phyloP scores from a whole-genome alignment of 2,329 filamentous ascomycete genomes.

The Penicillium decumbens region DNA sequence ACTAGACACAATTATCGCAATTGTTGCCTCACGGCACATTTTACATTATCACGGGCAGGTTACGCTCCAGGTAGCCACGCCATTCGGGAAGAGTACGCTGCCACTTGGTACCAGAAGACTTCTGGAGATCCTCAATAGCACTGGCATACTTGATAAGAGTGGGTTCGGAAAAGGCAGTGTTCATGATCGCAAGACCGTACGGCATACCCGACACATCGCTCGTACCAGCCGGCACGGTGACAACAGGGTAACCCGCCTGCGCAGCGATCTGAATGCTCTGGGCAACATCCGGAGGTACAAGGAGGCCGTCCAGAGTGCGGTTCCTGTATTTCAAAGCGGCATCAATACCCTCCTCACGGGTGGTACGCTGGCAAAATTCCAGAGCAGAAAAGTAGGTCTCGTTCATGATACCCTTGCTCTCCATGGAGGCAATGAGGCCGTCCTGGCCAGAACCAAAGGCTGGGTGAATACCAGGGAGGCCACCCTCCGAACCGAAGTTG shows the following conservation, averaged over 20 bases:
- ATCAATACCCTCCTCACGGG: constrained; percentile 64
- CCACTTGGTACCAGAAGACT: constrained; percentile 41
- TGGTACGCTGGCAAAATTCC: constrained; percentile 54
- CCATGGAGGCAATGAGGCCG: constrained; percentile 60
- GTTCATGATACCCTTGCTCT: constrained; percentile 57
- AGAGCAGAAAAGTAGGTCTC: constrained; percentile 65
- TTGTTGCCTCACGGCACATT: not conserved
- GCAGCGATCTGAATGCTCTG: constrained; percentile 67
- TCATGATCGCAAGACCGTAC: constrained; percentile 56
- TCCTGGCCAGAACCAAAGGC: constrained; percentile 69
- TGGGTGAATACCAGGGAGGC: constrained; percentile 56
- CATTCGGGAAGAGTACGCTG: constrained; percentile 51
- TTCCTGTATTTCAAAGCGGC: constrained; percentile 53
- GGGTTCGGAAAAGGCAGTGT: constrained; percentile 59
- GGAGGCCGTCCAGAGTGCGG: constrained; percentile 54
- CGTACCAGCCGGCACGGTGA: constrained; percentile 63
- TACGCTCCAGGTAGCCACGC: constrained; percentile 47
- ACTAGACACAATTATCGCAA: not conserved
- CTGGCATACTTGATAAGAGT: constrained; percentile 58
- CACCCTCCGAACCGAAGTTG: constrained; percentile 64
- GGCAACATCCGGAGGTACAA: constrained; percentile 65
- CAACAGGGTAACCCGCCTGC: constrained; percentile 69
- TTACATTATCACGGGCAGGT: constrained; percentile 33
- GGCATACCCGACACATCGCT: constrained; percentile 55
- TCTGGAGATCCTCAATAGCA: constrained; percentile 58